Base-by-base conservation (phyloP, 106 monocot species). In the Dendrobium huoshanense region DNA sequence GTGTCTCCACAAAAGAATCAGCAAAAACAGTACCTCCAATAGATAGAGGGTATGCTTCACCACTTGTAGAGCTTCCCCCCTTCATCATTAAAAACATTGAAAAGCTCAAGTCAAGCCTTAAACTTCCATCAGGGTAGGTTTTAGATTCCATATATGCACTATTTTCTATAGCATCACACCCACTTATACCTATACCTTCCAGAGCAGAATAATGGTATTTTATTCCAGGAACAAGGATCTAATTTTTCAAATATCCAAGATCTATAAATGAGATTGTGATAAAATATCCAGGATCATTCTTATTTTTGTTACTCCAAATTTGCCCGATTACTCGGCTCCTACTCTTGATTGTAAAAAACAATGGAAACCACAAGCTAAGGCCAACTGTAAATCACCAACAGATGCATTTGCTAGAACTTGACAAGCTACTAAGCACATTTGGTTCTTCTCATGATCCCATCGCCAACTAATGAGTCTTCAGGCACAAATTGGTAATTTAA, bases 141-240 rank as follows among this genome's bases (percentile, higher is more conserved):
- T 19, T 81, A 29, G 80, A 49, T 7, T 47, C n/a, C 24, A 7
- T 64, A 13, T 67, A 76, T 41, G 40, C 10, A 20, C 41, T 6
- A 42, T 42, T 64, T 0, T 37, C 61, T 7, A 18, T 55, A 5
- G 25, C 11, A 67, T 83, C 89, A 13, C 37, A 45, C n/a, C 51
- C 82, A 6, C 43, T 87, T 54, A 81, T 85, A 24, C 3, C n/a
- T n/a, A n/a, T n/a, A n/a, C n/a, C 29, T 47, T 80, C 89, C 44
- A 82, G 24, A 40, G 49, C 43, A n/a, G 89, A 89, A 77, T 92
- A 92, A 0, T 82, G 54, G 49, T 91, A 91, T 47, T 49, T 89
- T 42, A 87, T 9, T 33, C 84, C 88, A 54, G 79, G 47, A 84
- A 65, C 19, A n/a, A n/a, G n/a, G n/a, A n/a, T n/a, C n/a, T n/a